Evolutionary conservation across 139 green algal species (phyloP).

Genomic region (Marvania coccoides): DNA sequence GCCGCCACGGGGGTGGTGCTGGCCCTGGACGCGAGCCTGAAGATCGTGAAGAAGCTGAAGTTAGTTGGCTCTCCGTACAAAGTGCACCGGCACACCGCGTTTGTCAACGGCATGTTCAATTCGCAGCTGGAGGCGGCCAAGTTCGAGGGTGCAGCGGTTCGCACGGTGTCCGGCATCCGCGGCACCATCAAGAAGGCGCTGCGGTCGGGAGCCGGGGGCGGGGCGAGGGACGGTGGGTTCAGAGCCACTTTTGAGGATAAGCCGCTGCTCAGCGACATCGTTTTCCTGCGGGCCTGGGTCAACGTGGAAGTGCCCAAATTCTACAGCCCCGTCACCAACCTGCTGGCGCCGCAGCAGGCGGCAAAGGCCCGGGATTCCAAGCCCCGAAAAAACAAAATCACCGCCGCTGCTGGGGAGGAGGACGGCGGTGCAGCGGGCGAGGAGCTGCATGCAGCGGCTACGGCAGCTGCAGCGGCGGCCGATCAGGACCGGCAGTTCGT

Average conservation of each 20-base stretch:
- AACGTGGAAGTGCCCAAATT: conserved; percentile 83
- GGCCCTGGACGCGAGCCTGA: conserved; percentile 71
- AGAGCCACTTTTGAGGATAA: conserved; percentile 95
- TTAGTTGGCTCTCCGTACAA: conserved; percentile 85
- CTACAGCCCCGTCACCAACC: conserved; percentile 89
- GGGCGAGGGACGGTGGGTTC: conserved; percentile 60
- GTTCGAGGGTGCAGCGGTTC: conserved; percentile 84
- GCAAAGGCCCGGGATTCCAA: conserved; percentile 12
- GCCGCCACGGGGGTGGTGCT: conserved; percentile 87
- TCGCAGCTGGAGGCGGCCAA: conserved; percentile 66
- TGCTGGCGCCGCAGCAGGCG: conserved; percentile 49
- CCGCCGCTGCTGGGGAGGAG: neutral
- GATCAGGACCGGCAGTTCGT: conserved; percentile 25
- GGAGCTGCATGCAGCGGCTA: neutral
- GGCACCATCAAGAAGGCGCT: conserved; percentile 94
- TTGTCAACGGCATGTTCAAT: conserved; percentile 94
- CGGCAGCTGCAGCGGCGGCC: neutral
- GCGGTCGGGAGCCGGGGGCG: conserved; percentile 26
- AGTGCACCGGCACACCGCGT: conserved; percentile 85
- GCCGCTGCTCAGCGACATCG: conserved; percentile 83
- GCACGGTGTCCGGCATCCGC: conserved; percentile 87
- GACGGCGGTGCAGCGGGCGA: neutral
- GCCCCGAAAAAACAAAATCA: conserved; percentile 10
- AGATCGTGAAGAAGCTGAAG: conserved; percentile 95
- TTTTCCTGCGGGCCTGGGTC: conserved; percentile 87